phyloP scores from a whole-genome alignment of 371 early-diverging fungal species.

The Lichtheimia corymbifera region DNA sequence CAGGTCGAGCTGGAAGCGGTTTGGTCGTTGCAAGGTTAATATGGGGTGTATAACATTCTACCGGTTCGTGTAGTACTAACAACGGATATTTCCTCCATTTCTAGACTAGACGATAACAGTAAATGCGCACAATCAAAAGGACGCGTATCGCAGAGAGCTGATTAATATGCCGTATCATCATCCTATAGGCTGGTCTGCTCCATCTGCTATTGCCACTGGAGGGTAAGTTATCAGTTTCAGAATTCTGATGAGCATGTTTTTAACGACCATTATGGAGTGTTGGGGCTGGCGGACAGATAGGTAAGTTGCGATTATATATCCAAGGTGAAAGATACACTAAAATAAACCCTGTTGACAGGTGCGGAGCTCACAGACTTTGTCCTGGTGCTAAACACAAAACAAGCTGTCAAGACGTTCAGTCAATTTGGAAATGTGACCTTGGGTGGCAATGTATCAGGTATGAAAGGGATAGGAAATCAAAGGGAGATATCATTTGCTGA shows the following conservation, averaged over 20 bases:
- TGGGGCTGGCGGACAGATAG: slow-evolving; percentile 57
- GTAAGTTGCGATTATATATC: too few species aligned
- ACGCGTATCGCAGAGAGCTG: not conserved
- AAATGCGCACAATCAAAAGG: not conserved
- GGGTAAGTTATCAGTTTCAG: slow-evolving; percentile 25
- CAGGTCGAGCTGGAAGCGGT: slow-evolving; percentile 91
- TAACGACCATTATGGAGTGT: too few species aligned
- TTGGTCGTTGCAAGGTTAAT: slow-evolving; percentile 80
- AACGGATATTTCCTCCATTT: not conserved
- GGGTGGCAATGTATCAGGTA: slow-evolving; percentile 84
- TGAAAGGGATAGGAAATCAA: not conserved
- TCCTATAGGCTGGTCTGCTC: slow-evolving; percentile 71
- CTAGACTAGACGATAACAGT: slow-evolving; percentile 14
- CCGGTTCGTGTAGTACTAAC: too few species aligned
- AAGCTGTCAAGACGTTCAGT: slow-evolving; percentile 88
- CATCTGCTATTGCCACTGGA: slow-evolving; percentile 74
- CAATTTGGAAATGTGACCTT: slow-evolving; percentile 91
- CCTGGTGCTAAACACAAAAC: slow-evolving; percentile 82
- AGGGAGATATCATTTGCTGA: not conserved
- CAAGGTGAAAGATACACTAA: not conserved
- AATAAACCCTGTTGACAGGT: slow-evolving; percentile 32
- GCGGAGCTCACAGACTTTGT: slow-evolving; percentile 95
- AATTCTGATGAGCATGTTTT: too few species aligned
- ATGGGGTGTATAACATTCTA: not conserved
- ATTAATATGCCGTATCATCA: not conserved